Conservation (phyloP, 1,284 basidiomycete genomes). For the Inonotus hispidus region DNA sequence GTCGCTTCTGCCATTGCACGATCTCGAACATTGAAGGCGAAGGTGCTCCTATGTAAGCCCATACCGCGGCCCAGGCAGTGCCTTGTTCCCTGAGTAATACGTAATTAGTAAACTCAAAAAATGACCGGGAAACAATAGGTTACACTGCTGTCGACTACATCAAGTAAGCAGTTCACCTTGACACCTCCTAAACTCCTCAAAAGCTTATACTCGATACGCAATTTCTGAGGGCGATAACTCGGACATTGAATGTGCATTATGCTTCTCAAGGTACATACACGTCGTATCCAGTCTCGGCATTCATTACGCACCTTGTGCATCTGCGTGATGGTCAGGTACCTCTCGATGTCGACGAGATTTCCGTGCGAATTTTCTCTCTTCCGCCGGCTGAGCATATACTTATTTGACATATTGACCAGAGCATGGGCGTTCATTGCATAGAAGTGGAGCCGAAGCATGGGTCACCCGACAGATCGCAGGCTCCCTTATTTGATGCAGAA, state of each 20-base stretch:
- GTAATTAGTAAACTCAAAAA: conserved; percentile 78
- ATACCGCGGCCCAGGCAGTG: not conserved
- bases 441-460: conserved; percentile 30
- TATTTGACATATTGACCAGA: conserved; percentile 31
- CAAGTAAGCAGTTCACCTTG: conserved; percentile 37
- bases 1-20: conserved; percentile 78
- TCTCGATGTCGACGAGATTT: conserved; percentile 56
- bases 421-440: conserved; percentile 57
- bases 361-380: conserved; percentile 40
- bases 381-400: conserved; percentile 2
- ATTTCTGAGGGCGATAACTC: conserved; percentile 49
- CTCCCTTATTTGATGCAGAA: conserved; percentile 45
- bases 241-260: conserved; percentile 65
- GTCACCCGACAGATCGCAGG: conserved; percentile 24
- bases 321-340: conserved; percentile 56
- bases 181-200: conserved; percentile 18
- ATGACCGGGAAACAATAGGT: conserved; percentile 87
- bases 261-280: conserved; percentile 47
- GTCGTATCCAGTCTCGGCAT: conserved; percentile 62
- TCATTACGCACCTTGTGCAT: conserved; percentile 82
- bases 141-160: conserved; percentile 87
- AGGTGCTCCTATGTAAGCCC: conserved; percentile 77
- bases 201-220: conserved; percentile 9
- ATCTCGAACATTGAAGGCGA: conserved; percentile 68
- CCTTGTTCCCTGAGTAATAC: not conserved